Conservation (phyloP, 1,139 yeast species). For the Geotrichum candidum region DNA sequence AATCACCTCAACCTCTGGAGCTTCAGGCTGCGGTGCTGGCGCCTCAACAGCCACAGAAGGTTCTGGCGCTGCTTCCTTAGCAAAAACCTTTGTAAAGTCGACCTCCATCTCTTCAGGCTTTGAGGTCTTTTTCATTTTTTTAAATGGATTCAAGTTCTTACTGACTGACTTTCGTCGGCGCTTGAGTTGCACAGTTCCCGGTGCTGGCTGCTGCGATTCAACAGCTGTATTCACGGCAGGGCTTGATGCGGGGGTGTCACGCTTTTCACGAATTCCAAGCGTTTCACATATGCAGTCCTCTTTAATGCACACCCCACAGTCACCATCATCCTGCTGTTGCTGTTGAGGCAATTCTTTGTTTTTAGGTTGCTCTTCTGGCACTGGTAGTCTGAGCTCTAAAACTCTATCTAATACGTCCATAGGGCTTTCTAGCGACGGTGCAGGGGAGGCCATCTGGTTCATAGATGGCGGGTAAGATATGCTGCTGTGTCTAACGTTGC, state of each 20-base stretch:
- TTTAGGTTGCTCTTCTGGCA: conserved; percentile 19
- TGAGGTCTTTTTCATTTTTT: conserved; percentile 4
- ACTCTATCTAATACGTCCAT: conserved; percentile 38
- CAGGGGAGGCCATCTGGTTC: conserved; percentile 41
- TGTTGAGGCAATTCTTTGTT: conserved; percentile 1
- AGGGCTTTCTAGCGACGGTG: conserved; percentile 25
- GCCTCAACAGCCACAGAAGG: not conserved
- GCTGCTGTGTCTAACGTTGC: not conserved
- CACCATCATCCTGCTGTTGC: conserved; percentile 29
- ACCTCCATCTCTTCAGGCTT: conserved; percentile 25
- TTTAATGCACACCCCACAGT: conserved; percentile 63
- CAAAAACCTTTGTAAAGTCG: conserved; percentile 30
- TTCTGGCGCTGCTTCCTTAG: conserved; percentile 9
- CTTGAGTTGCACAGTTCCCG: conserved; percentile 13
- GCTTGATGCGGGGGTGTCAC: not conserved
- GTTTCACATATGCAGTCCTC: conserved; percentile 67
- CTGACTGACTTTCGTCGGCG: conserved; percentile 4
- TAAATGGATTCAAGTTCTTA: conserved; percentile 6
- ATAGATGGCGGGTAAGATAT: conserved; percentile 17
- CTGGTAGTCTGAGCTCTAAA: conserved; percentile 37
- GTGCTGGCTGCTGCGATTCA: not conserved
- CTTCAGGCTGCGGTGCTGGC: not conserved
- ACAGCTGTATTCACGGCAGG: not conserved
- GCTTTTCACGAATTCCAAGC: conserved; percentile 40
- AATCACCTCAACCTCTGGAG: not conserved